These are phyloP conservation scores for Colletotrichum higginsianum DNA, from an alignment of 2,329 filamentous ascomycete species.

Conservation along the genomic window DNA sequence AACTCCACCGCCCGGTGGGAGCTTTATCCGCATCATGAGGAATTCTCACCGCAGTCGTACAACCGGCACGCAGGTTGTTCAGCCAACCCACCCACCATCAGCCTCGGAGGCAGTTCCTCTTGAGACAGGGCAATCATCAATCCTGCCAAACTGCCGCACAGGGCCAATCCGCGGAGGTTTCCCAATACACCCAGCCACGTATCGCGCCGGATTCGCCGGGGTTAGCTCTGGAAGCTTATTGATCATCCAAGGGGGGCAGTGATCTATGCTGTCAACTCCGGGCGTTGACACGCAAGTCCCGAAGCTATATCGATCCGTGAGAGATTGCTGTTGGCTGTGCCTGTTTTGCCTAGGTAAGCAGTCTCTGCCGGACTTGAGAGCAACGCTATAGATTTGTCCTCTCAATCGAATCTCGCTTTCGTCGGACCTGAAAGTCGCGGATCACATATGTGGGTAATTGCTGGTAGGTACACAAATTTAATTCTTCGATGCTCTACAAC, in stretches of 20 bases:
- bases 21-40: constrained; percentile 1
- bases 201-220: constrained; percentile 8
- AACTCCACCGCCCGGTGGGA: background rate
- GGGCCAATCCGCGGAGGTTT: background rate
- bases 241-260: background rate
- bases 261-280: background rate
- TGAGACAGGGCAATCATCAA: background rate
- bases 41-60: background rate
- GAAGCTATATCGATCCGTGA: too few species aligned
- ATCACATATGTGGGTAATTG: background rate
- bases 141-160: background rate
- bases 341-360: background rate
- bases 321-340: background rate
- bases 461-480: constrained; percentile 16
- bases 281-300: background rate
- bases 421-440: background rate
- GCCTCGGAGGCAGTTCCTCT: background rate
- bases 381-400: background rate
- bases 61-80: constrained; percentile 2
- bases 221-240: background rate
- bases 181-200: background rate
- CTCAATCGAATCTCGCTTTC: background rate
- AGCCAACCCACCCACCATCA: background rate
- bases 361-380: background rate
- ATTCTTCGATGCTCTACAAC: constrained; percentile 62